These are phyloP conservation scores for Thalassiosira ordinaria DNA, from an alignment of 352 stramenopile species.

Conservation along the genomic window DNA sequence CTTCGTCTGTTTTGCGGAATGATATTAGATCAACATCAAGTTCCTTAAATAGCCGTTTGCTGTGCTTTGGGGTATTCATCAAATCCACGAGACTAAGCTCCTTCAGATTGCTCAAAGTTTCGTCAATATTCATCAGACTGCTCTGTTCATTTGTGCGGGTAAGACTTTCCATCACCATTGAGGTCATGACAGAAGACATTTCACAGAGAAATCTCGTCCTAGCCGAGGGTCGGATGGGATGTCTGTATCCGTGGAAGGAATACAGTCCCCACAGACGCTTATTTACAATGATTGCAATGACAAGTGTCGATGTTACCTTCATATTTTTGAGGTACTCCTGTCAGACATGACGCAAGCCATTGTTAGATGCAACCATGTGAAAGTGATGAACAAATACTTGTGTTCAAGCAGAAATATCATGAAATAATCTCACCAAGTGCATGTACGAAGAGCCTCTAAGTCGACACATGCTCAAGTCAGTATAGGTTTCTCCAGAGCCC, in stretches of 20 bases:
- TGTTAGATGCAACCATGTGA: background rate
- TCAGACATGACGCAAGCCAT: background rate
- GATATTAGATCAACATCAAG: conserved; percentile 1
- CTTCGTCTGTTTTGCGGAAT: background rate
- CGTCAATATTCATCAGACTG: conserved; percentile 26
- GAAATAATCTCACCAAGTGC: conserved; percentile 25
- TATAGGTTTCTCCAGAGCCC: conserved; percentile 23
- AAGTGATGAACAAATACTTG: too few species aligned
- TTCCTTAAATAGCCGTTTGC: background rate
- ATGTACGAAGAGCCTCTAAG: conserved; percentile 46
- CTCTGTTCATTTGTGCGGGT: conserved; percentile 7
- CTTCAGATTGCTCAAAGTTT: conserved; percentile 11
- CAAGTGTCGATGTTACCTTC: conserved; percentile 39
- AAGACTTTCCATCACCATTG: conserved; percentile 33
- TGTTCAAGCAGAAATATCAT: too few species aligned
- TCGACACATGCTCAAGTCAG: conserved; percentile 49
- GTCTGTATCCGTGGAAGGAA: conserved; percentile 54
- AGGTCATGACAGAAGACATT: conserved; percentile 35
- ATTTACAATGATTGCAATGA: conserved; percentile 62
- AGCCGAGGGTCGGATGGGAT: conserved; percentile 30
- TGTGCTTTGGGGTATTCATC: background rate
- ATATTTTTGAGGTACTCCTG: conserved; percentile 64
- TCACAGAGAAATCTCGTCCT: conserved; percentile 55
- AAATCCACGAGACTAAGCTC: background rate
- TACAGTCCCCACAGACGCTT: conserved; percentile 56